Base-by-base conservation (phyloP, 1,139 yeast genomes). In the Scheffersomyces parashehatae region DNA sequence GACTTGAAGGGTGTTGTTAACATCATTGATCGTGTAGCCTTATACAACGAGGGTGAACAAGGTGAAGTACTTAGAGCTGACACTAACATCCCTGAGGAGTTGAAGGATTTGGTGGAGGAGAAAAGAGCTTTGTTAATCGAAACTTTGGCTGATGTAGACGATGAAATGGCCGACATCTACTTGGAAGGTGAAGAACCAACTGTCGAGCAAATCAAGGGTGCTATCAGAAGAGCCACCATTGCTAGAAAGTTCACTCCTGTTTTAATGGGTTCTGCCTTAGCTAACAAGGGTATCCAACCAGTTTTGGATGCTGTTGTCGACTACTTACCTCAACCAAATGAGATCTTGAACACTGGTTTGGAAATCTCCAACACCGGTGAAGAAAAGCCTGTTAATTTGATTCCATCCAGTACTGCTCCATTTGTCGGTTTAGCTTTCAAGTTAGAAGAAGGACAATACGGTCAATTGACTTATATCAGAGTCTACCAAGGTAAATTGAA, bases 201-300 rank as follows among this genome's bases (percentile, higher is more conserved):
- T 16, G 76, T 79, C 33, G 85, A 83, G 45, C 96, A 93, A 68
- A 85, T 93, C 52, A 83, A 86, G 61, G 82, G 66, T 43, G 98
- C 97, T 34, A 93, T 93, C 54, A 85, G 99, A 68, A 83, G 97
- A 60, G 82, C 98, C 42, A 93, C 99, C n/a, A 91, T 93, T 68
- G 96, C 91, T 33, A 83, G 98, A 72, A 88, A 82, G 65, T 93
- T 93, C 73, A 89, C 98, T 16, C 99, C 99, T n/a, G 98, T 93
- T 12, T 75, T 93, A 55, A 93, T 93, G 98, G 99, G 99, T 30
- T 89, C 98, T 41, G 99, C 99, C 26, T 77, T 93, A 53, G 99
- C 98, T 43, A 93, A 93, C 70, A 87, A 85, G 55, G 97, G 97
- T 67, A 78, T 93, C 50, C 99, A 93, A 73, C 89, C 93, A 20